phyloP scores from a whole-genome alignment of 2,329 filamentous ascomycete species.

The Catunica adiposa region DNA sequence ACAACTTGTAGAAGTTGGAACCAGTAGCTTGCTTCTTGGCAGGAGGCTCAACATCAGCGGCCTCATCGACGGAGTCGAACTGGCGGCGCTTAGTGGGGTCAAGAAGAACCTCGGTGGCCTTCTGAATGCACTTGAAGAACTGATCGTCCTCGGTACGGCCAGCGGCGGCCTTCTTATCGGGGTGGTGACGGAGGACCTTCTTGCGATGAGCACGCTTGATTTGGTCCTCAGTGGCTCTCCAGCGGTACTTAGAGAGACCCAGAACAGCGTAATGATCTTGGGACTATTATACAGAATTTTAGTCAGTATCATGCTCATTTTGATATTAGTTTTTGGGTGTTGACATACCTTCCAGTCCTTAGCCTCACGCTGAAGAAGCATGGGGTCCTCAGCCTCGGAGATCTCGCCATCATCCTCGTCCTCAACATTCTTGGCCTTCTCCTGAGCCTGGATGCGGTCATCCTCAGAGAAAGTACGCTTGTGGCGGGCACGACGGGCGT shows the following conservation, averaged over 20 bases:
- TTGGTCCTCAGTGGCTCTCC: constrained; percentile 86
- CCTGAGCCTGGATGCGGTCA: constrained; percentile 89
- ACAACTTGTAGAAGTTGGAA: constrained; percentile 89
- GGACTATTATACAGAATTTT: constrained; percentile 30
- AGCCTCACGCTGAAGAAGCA: constrained; percentile 81
- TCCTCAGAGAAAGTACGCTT: constrained; percentile 98
- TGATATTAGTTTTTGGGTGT: neutral
- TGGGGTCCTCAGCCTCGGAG: constrained; percentile 81
- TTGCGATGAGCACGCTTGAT: constrained; percentile 98
- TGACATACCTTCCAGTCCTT: constrained; percentile 92
- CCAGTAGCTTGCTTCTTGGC: constrained; percentile 78
- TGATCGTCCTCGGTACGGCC: constrained; percentile 82
- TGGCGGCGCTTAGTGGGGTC: constrained; percentile 87
- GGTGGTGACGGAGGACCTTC: constrained; percentile 98
- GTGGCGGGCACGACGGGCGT: constrained; percentile 87
- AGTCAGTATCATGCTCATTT: neutral
- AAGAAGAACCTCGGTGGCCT: constrained; percentile 81
- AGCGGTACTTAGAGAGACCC: constrained; percentile 81
- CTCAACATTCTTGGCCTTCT: constrained; percentile 89
- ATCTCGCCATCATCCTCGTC: constrained; percentile 80
- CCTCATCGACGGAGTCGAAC: constrained; percentile 92
- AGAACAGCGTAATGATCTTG: constrained; percentile 98
- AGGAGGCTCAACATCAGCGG: constrained; percentile 80
- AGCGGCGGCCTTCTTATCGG: constrained; percentile 92
- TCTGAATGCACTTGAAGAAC: constrained; percentile 99